phyloP scores from a whole-genome alignment of 495 filamentous ascomycete species.

The Oidiodendron maius region DNA sequence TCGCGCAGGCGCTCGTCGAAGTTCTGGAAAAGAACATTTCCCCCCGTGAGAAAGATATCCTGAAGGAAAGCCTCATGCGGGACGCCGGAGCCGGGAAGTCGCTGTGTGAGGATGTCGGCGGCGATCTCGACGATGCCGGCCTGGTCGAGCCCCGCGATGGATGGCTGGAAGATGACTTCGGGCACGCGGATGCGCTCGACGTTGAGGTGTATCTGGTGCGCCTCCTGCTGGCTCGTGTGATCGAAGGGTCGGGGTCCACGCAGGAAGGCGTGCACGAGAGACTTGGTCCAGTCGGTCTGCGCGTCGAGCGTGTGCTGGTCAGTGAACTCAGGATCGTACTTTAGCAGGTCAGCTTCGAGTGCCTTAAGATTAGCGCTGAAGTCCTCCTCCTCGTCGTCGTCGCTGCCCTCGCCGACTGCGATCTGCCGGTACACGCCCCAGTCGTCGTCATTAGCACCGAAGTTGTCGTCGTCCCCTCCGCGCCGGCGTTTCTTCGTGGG shows the following conservation, averaged over 20 bases:
- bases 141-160: conserved; percentile 90
- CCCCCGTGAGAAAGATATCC: conserved; percentile 91
- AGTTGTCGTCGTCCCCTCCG: conserved; percentile 74
- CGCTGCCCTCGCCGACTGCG: conserved; percentile 65
- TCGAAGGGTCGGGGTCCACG: conserved; percentile 85
- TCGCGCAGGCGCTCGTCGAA: conserved; percentile 78
- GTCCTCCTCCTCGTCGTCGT: conserved; percentile 77
- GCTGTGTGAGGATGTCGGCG: conserved; percentile 74
- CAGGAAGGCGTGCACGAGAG: conserved; percentile 79
- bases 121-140: conserved; percentile 88
- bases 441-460: conserved; percentile 95
- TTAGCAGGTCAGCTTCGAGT: conserved; percentile 77
- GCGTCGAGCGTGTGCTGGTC: conserved; percentile 88
- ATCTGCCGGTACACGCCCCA: conserved; percentile 95
- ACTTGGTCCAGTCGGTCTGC: conserved; percentile 90
- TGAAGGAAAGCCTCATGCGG: conserved; percentile 61
- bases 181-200: conserved; percentile 95
- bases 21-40: conserved; percentile 78
- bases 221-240: conserved; percentile 69
- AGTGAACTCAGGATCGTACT: conserved; percentile 81
- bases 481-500: conserved; percentile 77
- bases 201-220: conserved; percentile 88
- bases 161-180: conserved; percentile 89
- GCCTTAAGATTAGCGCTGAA: conserved; percentile 61
- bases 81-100: conserved; percentile 48